Percentiles rank a stretch among this genome's conserved stretches.
phyloP scores from a whole-genome alignment of 2,329 filamentous ascomycete genomes.

The Macrophomina pseudophaseolina region DNA sequence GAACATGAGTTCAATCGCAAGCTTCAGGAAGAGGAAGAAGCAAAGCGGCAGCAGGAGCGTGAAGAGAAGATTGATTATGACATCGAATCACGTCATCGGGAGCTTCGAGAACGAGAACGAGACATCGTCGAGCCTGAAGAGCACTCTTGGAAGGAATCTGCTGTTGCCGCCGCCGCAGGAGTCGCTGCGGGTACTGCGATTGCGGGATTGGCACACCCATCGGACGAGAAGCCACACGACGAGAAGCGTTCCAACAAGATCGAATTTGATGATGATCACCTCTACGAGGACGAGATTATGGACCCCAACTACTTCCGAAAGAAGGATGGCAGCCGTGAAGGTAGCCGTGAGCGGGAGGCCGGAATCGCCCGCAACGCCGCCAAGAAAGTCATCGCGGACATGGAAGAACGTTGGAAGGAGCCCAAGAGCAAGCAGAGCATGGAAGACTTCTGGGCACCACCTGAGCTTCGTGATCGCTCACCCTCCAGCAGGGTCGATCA shows the following conservation, averaged over 20 bases:
- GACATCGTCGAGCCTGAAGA: conserved; percentile 39
- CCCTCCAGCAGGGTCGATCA: conserved; percentile 24
- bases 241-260: conserved; percentile 8
- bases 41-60: conserved; percentile 23
- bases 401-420: conserved; percentile 48
- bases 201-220: conserved; percentile 41
- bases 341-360: conserved; percentile 14
- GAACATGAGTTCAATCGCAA: conserved; percentile 16
- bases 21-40: conserved; percentile 30
- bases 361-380: conserved; percentile 40
- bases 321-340: conserved; percentile 34
- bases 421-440: conserved; percentile 41
- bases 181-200: conserved; percentile 31
- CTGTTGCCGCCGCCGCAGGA: conserved; percentile 40
- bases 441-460: conserved; percentile 55
- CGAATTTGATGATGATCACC: conserved; percentile 29
- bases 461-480: conserved; percentile 47
- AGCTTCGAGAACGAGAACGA: conserved; percentile 42
- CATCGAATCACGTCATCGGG: conserved; percentile 36
- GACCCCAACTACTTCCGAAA: conserved; percentile 53
- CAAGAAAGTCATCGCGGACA: conserved; percentile 49
- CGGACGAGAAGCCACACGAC: conserved; percentile 29
- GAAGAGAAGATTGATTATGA: conserved; percentile 35
- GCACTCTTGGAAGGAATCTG: conserved; percentile 38
- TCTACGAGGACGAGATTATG: conserved; percentile 52